Conservation (phyloP, 768 basidiomycete species). For the Pholiota conissans region DNA sequence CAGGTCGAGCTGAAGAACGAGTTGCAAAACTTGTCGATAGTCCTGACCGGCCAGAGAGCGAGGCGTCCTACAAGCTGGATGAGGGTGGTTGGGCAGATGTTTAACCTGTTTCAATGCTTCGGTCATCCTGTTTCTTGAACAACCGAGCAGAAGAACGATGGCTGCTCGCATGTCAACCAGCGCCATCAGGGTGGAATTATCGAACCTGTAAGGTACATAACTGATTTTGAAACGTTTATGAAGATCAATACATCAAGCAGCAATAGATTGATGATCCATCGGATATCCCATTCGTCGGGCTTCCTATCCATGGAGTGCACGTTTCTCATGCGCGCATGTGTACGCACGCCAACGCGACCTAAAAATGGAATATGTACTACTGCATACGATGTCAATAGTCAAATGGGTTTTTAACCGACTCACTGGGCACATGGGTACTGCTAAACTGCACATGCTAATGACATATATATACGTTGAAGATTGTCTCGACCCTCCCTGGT, state of each 20-base stretch:
- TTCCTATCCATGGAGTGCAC: neutral
- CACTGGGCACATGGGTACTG: slow-evolving; percentile 1
- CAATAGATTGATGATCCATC: neutral
- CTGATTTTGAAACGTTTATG: neutral
- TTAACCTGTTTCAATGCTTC: slow-evolving; percentile 29
- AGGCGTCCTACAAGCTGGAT: slow-evolving; percentile 88
- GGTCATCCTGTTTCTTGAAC: neutral
- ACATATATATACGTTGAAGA: neutral
- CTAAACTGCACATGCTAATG: slow-evolving; percentile 1
- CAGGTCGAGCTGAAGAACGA: slow-evolving; percentile 88
- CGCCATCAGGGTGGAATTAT: neutral
- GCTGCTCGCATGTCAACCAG: neutral
- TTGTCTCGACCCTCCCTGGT: neutral
- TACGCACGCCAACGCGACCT: neutral
- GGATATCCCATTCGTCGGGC: neutral
- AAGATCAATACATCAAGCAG: neutral
- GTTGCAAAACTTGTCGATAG: slow-evolving; percentile 90
- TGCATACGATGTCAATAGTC: neutral
- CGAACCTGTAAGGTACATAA: neutral
- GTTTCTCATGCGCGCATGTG: neutral
- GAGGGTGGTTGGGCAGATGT: slow-evolving; percentile 91
- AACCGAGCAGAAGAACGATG: neutral
- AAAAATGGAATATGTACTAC: neutral
- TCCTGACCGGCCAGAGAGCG: slow-evolving; percentile 86
- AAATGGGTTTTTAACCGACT: slow-evolving; percentile 4